Conservation (phyloP, 2,329 filamentous ascomycete genomes). For the Fusarium sp. region DNA sequence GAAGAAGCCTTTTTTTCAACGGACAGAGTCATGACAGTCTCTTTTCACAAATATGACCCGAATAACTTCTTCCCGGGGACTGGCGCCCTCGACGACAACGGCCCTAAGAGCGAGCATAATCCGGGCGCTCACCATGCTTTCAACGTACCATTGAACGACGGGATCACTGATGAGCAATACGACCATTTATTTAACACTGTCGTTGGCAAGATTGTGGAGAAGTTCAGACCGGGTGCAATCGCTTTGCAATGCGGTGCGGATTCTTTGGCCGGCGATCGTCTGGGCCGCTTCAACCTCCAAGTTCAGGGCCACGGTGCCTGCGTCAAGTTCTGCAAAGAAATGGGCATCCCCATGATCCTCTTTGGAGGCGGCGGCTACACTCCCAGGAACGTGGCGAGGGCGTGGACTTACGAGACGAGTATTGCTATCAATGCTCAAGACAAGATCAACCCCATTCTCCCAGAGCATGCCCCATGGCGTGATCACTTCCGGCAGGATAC, state of each 20-base stretch:
- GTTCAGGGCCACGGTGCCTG: conserved; percentile 94
- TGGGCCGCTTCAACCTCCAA: conserved; percentile 96
- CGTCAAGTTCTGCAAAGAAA: conserved; percentile 85
- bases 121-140: conserved; percentile 88
- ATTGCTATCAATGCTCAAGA: conserved; percentile 82
- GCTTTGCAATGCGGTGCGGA: conserved; percentile 96
- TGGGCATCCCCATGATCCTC: conserved; percentile 83
- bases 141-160: conserved; percentile 90
- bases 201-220: conserved; percentile 79
- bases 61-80: conserved; percentile 88
- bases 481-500: conserved; percentile 89
- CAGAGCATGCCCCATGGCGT: conserved; percentile 83
- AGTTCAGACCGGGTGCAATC: conserved; percentile 89
- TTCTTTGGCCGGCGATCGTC: conserved; percentile 89
- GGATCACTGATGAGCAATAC: conserved; percentile 92
- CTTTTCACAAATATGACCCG: conserved; percentile 96
- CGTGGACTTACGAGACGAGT: conserved; percentile 96
- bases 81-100: conserved; percentile 85
- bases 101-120: conserved; percentile 83
- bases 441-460: conserved; percentile 76
- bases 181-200: conserved; percentile 83
- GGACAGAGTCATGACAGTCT: conserved; percentile 89
- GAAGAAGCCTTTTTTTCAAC: conserved; percentile 92
- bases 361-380: conserved; percentile 97
- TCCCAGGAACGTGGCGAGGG: conserved; percentile 92